phyloP scores from a whole-genome alignment of 495 filamentous ascomycete genomes.

The Penicillium paxilli region DNA sequence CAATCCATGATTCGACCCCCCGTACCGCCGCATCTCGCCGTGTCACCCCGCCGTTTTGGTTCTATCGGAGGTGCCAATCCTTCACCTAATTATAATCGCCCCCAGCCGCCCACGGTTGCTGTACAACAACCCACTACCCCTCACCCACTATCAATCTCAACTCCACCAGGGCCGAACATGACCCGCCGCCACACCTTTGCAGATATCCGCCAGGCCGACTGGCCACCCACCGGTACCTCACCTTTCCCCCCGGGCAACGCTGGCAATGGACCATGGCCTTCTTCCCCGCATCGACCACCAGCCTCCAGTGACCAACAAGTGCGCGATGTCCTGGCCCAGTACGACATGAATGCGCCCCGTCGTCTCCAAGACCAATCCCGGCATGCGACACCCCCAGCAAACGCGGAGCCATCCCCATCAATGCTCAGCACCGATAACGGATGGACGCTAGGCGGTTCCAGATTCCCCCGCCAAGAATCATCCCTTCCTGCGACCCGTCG shows the following conservation, averaged over 20 bases:
- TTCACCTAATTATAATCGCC: conserved; percentile 64
- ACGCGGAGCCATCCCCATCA: conserved; percentile 49
- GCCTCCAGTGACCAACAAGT: conserved; percentile 74
- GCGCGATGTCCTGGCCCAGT: conserved; percentile 77
- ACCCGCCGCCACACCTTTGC: conserved; percentile 90
- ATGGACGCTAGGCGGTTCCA: conserved; percentile 55
- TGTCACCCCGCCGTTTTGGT: conserved; percentile 78
- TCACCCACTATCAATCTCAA: conserved; percentile 76
- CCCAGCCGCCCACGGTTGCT: conserved; percentile 68
- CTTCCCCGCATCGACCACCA: conserved; percentile 72
- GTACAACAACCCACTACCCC: conserved; percentile 64
- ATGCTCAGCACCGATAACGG: conserved; percentile 53
- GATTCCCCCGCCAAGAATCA: conserved; percentile 42
- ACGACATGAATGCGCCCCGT: conserved; percentile 69
- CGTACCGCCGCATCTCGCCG: conserved; percentile 73
- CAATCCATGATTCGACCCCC: conserved; percentile 67
- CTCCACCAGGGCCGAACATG: conserved; percentile 70
- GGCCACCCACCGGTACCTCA: conserved; percentile 68
- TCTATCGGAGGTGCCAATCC: conserved; percentile 76
- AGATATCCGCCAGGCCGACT: conserved; percentile 88
- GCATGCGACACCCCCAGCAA: conserved; percentile 69
- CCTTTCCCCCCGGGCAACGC: conserved; percentile 54
- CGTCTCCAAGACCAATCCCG: conserved; percentile 58
- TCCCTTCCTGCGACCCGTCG: conserved; percentile 66
- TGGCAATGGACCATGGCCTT: conserved; percentile 72